Percentiles rank a stretch among this genome's conserved stretches.
phyloP scores from a whole-genome alignment of 139 green algal species.

The Auxenochlorella protothecoides region DNA sequence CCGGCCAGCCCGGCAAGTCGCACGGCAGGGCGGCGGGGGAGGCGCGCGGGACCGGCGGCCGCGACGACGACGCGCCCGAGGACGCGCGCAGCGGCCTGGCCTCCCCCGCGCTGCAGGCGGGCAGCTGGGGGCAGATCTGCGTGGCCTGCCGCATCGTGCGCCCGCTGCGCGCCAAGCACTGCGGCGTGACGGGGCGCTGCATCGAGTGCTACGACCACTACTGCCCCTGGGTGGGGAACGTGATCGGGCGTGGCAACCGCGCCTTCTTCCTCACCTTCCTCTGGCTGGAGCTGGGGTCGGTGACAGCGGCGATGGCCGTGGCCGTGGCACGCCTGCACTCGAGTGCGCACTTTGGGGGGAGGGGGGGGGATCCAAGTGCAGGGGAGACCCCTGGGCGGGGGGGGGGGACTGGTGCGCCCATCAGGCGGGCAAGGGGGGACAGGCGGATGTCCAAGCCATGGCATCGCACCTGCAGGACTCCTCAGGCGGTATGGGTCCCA shows the following conservation, averaged over 20 bases:
- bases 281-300: conserved; percentile 66
- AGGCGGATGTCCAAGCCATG: too few species aligned
- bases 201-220: conserved; percentile 91
- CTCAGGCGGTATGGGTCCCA: not conserved
- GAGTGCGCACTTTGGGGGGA: too few species aligned
- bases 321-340: conserved; percentile 26
- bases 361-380: too few species aligned
- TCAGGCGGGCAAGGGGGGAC: too few species aligned
- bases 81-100: conserved; percentile 36
- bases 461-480: not conserved
- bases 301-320: conserved; percentile 39
- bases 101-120: conserved; percentile 71
- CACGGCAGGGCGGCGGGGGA: not conserved
- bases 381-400: too few species aligned
- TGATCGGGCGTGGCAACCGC: conserved; percentile 78
- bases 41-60: not conserved
- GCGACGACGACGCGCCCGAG: not conserved
- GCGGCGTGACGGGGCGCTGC: conserved; percentile 71
- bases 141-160: conserved; percentile 85
- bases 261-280: conserved; percentile 79
- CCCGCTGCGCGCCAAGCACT: conserved; percentile 88
- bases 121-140: conserved; percentile 83
- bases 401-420: too few species aligned
- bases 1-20: not conserved
- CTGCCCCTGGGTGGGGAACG: conserved; percentile 90